These are phyloP conservation scores for Sonneratia alba DNA, from an alignment of 345 rosid species.

Conservation along the genomic window DNA sequence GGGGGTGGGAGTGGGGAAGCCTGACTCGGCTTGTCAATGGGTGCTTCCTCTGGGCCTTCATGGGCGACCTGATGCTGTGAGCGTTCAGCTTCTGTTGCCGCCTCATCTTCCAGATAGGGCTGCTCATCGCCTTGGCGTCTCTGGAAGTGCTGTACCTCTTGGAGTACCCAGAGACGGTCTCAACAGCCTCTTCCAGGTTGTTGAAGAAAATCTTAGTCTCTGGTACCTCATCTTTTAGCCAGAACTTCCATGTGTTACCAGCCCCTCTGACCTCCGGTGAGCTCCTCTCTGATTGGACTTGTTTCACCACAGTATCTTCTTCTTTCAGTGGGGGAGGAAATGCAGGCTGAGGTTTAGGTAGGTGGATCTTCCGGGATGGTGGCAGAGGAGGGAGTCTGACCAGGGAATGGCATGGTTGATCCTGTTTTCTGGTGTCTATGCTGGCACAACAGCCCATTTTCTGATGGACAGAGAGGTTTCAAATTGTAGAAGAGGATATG, in stretches of 20 bases:
- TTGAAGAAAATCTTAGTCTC: slow-evolving; percentile 13
- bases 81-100: slow-evolving; percentile 22
- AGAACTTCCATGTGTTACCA: not conserved
- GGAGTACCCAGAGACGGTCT: slow-evolving; percentile 26
- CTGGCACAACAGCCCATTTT: slow-evolving; percentile 62
- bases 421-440: not conserved
- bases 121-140: slow-evolving; percentile 21
- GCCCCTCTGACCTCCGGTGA: not conserved
- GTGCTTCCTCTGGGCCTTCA: slow-evolving; percentile 19
- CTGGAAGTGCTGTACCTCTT: slow-evolving; percentile 44
- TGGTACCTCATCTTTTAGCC: not conserved
- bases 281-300: not conserved
- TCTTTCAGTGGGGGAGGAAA: not conserved
- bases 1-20: not conserved
- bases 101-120: slow-evolving; percentile 6
- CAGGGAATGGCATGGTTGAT: not conserved
- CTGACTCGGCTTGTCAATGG: slow-evolving; percentile 7
- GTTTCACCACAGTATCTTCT: not conserved
- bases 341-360: not conserved
- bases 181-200: slow-evolving; percentile 23
- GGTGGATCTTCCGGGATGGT: not conserved
- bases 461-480: not conserved
- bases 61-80: slow-evolving; percentile 10
- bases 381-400: not conserved
- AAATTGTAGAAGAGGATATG: not conserved